Percentiles rank a stretch among this genome's conserved stretches.
phyloP scores from a whole-genome alignment of 208 protist genomes.

The Trypanosoma grayi region DNA sequence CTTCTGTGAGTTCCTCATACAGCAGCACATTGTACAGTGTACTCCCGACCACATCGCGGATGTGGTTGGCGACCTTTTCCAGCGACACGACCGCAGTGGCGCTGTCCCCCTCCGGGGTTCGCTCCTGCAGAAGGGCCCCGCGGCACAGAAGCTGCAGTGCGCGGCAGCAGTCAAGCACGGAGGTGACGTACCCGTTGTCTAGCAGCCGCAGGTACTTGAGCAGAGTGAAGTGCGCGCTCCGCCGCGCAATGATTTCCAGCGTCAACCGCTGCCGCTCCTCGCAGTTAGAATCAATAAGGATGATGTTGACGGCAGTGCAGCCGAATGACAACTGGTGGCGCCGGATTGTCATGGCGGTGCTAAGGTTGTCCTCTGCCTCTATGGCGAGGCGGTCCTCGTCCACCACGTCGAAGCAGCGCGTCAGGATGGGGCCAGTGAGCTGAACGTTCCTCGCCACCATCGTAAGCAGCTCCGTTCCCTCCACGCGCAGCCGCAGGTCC shows the following conservation, averaged over 20 bases:
- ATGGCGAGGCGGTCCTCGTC: constrained; percentile 69
- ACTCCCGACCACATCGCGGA: constrained; percentile 54
- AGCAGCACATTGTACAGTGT: constrained; percentile 62
- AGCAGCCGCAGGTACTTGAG: constrained; percentile 77
- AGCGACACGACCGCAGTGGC: constrained; percentile 20
- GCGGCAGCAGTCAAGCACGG: constrained; percentile 65
- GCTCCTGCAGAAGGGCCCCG: constrained; percentile 38
- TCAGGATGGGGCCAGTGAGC: constrained; percentile 61
- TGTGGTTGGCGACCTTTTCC: constrained; percentile 46
- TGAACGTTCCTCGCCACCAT: constrained; percentile 67
- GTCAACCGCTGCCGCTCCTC: constrained; percentile 34
- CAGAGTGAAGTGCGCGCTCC: constrained; percentile 67
- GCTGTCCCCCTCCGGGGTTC: background rate
- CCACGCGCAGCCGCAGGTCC: constrained; percentile 57
- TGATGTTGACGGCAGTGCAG: constrained; percentile 58
- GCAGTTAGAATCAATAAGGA: constrained; percentile 56
- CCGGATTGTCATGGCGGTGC: constrained; percentile 35
- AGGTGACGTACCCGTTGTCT: constrained; percentile 42
- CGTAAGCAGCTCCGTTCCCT: constrained; percentile 73
- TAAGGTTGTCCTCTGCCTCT: constrained; percentile 34
- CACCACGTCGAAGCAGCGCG: constrained; percentile 66
- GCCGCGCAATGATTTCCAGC: constrained; percentile 50
- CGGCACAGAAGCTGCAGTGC: constrained; percentile 67
- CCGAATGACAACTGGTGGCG: constrained; percentile 74
- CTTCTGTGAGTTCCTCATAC: constrained; percentile 67